Percentiles rank a stretch among this genome's conserved stretches.
Evolutionary conservation across 352 stramenopile species (phyloP).

Genomic region (Phytophthora cactorum): DNA sequence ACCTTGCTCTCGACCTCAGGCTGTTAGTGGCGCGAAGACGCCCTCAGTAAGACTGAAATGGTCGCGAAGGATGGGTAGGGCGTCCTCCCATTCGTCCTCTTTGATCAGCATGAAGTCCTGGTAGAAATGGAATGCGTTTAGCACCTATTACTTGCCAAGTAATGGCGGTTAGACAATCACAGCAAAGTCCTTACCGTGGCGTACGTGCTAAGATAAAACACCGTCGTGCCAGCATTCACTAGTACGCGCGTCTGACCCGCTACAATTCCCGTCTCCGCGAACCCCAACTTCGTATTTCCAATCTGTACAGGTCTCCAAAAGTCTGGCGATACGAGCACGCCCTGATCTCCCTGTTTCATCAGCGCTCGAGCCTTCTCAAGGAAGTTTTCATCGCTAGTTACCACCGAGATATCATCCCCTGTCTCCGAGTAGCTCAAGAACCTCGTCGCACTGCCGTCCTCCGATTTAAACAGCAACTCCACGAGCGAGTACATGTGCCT

Average conservation of each 20-base stretch:
- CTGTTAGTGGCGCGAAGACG: conserved; percentile 43
- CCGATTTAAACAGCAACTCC: conserved; percentile 51
- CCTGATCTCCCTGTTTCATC: conserved; percentile 43
- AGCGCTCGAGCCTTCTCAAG: conserved; percentile 44
- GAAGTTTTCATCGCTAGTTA: conserved; percentile 58
- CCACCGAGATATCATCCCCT: conserved; percentile 60
- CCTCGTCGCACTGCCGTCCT: not conserved
- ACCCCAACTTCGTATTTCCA: conserved; percentile 63
- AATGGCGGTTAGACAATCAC: not conserved
- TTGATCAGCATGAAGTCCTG: conserved; percentile 81
- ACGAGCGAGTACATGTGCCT: conserved; percentile 68
- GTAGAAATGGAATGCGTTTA: not conserved
- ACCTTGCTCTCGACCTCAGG: conserved; percentile 11
- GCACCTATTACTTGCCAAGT: not conserved
- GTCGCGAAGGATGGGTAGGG: conserved; percentile 48
- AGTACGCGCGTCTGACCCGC: conserved; percentile 69
- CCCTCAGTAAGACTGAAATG: conserved; percentile 57
- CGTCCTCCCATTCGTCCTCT: conserved; percentile 69
- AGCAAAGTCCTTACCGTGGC: conserved; percentile 42
- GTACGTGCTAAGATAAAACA: conserved; percentile 79
- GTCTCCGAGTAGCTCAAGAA: conserved; percentile 74
- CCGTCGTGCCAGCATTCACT: conserved; percentile 59
- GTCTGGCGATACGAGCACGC: conserved; percentile 66
- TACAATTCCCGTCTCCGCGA: conserved; percentile 67
- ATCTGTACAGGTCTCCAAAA: conserved; percentile 74